Base-by-base conservation (phyloP, 2,329 filamentous ascomycete species). In the Colletotrichum australisinense region DNA sequence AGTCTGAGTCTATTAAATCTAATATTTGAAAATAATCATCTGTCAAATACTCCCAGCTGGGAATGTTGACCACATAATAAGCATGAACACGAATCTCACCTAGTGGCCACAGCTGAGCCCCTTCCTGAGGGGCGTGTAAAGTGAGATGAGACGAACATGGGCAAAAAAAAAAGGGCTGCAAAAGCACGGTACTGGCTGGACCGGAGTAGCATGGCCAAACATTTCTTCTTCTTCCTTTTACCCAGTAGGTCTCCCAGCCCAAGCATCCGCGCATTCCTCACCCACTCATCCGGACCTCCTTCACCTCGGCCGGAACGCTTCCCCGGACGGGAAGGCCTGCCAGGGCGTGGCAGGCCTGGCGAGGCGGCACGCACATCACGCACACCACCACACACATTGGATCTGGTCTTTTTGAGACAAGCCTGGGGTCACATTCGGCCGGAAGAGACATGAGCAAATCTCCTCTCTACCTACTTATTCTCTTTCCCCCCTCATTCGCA, bases 31-130 rank as follows among this genome's bases (percentile, higher is more conserved):
- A 6, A 5, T 24, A 8, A 53, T 35, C 4, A 46, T 60, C 14
- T 53, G 30, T 22, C 9, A 42, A 16, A 42, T 42, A 42, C 5
- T 42, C 38, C 6, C 16, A 24, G 19, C 16, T 22, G 38, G 49
- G 49, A 63, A 52, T 62, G 63, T 5, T 58, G 59, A 32, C 69
- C 65, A 68, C 52, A 63, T 24, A 72, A 72, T 72, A 72, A 72
- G 69, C 69, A 72, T 72, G 68, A 72, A 63, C 69, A 72, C 69
- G 63, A 53, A 72, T 68, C 69, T 72, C 64, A 72, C 38, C 26
- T 46, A 32, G 56, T 28, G 57, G 56, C 38, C n/a, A 53, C 35
- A 52, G 52, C 52, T 38, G 28, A n/a, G 14, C 49, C 49, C 58
- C 32, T 22, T 22, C 4, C 42, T 14, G 55, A n/a, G 60, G 52